Evolutionary conservation across 1,284 basidiomycete species (phyloP).

Genomic region (Hymenochaete sp.): DNA sequence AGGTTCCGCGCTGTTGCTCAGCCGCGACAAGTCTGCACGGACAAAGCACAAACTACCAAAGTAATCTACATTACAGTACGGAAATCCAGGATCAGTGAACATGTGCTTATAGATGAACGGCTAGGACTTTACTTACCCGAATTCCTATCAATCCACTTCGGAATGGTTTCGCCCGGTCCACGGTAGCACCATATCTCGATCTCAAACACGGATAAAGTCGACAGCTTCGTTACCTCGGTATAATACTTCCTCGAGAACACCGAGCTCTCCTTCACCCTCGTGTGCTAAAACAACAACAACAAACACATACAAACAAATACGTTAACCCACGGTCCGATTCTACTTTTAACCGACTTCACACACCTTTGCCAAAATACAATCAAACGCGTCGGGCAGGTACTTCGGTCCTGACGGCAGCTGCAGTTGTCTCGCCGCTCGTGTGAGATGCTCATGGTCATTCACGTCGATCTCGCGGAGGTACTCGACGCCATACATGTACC

Average conservation of each 20-base stretch:
- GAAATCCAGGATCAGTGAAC: background rate
- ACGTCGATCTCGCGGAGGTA: constrained; percentile 60
- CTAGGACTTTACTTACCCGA: constrained; percentile 34
- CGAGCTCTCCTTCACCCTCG: constrained; percentile 70
- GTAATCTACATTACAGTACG: constrained; percentile 43
- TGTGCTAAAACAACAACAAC: constrained; percentile 38
- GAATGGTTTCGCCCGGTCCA: constrained; percentile 54
- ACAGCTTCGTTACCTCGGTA: constrained; percentile 66
- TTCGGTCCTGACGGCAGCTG: constrained; percentile 68
- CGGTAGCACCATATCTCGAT: constrained; percentile 75
- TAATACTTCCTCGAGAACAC: constrained; percentile 73
- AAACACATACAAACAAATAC: background rate
- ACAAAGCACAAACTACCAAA: constrained; percentile 72
- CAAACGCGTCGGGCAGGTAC: constrained; percentile 67
- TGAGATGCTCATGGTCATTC: constrained; percentile 54
- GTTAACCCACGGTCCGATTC: constrained; percentile 6
- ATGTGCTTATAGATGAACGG: background rate
- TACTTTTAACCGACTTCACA: too few relatives aligned
- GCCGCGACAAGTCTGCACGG: constrained; percentile 61
- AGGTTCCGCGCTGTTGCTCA: constrained; percentile 57
- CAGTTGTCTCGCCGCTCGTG: constrained; percentile 54
- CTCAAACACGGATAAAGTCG: constrained; percentile 67
- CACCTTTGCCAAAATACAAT: constrained; percentile 65
- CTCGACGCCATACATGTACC: constrained; percentile 73
- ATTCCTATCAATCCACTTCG: constrained; percentile 62